Base-by-base conservation (phyloP, 2,329 filamentous ascomycete species). In the Neophaeococcomyces mojaviensis region DNA sequence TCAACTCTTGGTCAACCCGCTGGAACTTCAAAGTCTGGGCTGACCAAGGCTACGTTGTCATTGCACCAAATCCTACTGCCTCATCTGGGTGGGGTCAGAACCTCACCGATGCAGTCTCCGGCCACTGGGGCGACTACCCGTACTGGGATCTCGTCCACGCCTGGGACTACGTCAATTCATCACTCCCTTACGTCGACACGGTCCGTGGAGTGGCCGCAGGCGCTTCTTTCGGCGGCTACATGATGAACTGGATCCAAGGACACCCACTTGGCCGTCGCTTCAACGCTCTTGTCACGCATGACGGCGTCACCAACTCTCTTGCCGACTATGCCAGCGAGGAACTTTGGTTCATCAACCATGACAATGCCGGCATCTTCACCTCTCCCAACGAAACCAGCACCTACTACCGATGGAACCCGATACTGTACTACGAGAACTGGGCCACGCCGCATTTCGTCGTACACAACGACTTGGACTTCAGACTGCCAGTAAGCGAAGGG, bases 11-110 rank as follows among this genome's bases (percentile, higher is more conserved):
- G 86, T 84, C 77, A 61, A 88, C 82, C 2, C 74, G 88, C 15
- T 94, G 88, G 88, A 94, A 94, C 61, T 83, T 85, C 1, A 86
- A 85, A 49, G 76, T 90, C 8, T 94, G 88, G 60, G 87, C 88
- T 3, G 87, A 94, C 62, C 86, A 90, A 66, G 88, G 88, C 37
- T 94, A 92, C 60, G 76, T 94, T 3, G 86, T 84, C 18, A 79
- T 94, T 38, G 76, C 80, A 40, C 86, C 87, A 8, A 94, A 94
- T 61, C 86, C 86, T 7, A 92, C 86, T 0, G 88, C 88, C 15
- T 86, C 80, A 58, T 88, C 86, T 4, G 84, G 86, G 2, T 94
- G 88, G 58, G 88, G 88, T 4, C 84, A 90, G 67, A 74, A 76
- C 26, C 77, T 90, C 46, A 79, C 81, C 26, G 81, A 94, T 60